A percentile compares a stretch with the other conserved stretches of the same genome.
Conservation (phyloP, 2,329 filamentous ascomycete genomes). For the Chalaropsis ovoidea region DNA sequence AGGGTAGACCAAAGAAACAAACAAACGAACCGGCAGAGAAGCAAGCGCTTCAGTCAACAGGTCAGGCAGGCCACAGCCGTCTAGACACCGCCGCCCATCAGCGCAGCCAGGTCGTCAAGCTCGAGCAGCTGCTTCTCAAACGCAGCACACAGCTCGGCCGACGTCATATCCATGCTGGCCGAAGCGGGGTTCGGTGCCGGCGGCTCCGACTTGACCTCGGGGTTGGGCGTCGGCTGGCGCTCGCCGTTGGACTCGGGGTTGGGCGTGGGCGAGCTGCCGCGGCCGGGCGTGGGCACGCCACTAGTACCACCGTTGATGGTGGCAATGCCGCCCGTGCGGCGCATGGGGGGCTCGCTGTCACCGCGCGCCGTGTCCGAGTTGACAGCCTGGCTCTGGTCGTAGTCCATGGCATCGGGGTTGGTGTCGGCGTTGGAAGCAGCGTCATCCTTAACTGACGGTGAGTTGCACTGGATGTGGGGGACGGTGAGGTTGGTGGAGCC, state of each 20-base stretch:
- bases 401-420: conserved; percentile 48
- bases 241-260: conserved; percentile 25
- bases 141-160: conserved; percentile 47
- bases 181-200: conserved; percentile 27
- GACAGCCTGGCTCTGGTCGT: conserved; percentile 40
- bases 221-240: conserved; percentile 24
- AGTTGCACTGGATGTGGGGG: conserved; percentile 30
- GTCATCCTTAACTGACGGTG: conserved; percentile 46
- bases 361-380: conserved; percentile 38
- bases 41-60: neutral
- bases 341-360: conserved; percentile 43
- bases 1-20: neutral
- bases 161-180: conserved; percentile 43
- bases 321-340: conserved; percentile 45
- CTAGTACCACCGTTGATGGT: conserved; percentile 50
- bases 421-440: conserved; percentile 46
- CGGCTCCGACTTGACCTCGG: conserved; percentile 24
- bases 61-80: neutral
- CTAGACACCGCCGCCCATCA: conserved; percentile 52
- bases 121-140: conserved; percentile 52
- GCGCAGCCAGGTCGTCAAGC: conserved; percentile 51
- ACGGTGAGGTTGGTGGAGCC: conserved; percentile 28
- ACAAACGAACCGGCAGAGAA: no score
- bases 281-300: conserved; percentile 40
- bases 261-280: conserved; percentile 39